Conservation (phyloP, 2,329 filamentous ascomycete species). For the Talaromyces sp. region DNA sequence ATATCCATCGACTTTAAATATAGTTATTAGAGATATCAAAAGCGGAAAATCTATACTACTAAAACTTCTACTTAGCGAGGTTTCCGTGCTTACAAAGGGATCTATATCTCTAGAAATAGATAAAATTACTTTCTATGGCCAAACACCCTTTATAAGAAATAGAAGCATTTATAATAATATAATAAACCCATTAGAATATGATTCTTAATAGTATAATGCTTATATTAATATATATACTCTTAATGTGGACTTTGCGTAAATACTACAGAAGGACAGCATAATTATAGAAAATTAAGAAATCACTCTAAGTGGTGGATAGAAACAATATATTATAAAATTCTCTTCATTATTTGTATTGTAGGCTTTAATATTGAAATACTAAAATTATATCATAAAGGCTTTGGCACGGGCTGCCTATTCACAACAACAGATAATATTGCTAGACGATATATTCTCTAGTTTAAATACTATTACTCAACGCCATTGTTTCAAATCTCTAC, state of each 20-base stretch:
- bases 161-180: slow-evolving; percentile 32
- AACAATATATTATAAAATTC: slow-evolving; percentile 45
- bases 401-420: slow-evolving; percentile 51
- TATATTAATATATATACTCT: slow-evolving; percentile 30
- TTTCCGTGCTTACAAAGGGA: slow-evolving; percentile 32
- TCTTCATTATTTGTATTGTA: not conserved
- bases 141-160: slow-evolving; percentile 30
- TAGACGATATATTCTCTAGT: slow-evolving; percentile 16
- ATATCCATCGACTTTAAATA: slow-evolving; percentile 44
- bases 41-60: slow-evolving; percentile 53
- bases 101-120: slow-evolving; percentile 28
- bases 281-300: slow-evolving; percentile 51
- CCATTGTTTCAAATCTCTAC: slow-evolving; percentile 14
- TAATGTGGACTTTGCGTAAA: slow-evolving; percentile 38
- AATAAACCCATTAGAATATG: slow-evolving; percentile 24
- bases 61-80: slow-evolving; percentile 46
- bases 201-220: slow-evolving; percentile 29
- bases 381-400: not conserved
- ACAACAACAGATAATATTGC: slow-evolving; percentile 19
- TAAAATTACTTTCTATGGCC: slow-evolving; percentile 40
- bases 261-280: slow-evolving; percentile 43
- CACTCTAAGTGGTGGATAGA: slow-evolving; percentile 53
- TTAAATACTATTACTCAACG: slow-evolving; percentile 16
- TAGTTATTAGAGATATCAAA: slow-evolving; percentile 51
- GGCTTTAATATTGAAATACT: not conserved